Evolutionary conservation across 2,329 filamentous ascomycete genomes (phyloP).

Genomic region (Purpureocillium lavendulum): DNA sequence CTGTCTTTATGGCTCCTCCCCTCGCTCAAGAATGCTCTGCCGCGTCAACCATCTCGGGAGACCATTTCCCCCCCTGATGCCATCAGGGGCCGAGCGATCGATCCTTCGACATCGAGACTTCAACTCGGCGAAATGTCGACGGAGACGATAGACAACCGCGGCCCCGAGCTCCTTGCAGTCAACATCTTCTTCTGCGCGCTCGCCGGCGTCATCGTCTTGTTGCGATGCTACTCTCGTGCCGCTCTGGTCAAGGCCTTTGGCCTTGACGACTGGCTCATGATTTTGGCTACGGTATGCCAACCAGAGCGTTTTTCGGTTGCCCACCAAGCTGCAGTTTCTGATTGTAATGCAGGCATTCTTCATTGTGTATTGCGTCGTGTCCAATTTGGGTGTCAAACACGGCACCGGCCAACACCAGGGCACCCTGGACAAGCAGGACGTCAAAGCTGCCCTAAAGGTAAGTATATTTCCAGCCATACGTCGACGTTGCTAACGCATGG

Average conservation of each 20-base stretch:
- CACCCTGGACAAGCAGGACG: constrained; percentile 18
- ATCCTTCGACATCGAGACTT: too few species aligned
- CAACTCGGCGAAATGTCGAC: background rate
- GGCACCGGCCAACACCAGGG: constrained; percentile 30
- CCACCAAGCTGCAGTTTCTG: background rate
- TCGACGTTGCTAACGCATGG: background rate
- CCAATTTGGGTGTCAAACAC: constrained; percentile 22
- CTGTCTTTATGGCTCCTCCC: too few species aligned
- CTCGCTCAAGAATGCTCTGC: too few species aligned
- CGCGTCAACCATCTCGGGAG: too few species aligned
- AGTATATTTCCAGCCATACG: background rate
- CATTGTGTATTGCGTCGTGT: constrained; percentile 23
- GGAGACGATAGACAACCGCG: constrained; percentile 11
- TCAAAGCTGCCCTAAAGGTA: constrained; percentile 25
- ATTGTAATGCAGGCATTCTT: constrained; percentile 21
- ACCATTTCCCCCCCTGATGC: too few species aligned
- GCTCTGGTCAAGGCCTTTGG: constrained; percentile 4
- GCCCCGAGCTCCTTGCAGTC: constrained; percentile 16
- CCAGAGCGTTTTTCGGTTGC: background rate
- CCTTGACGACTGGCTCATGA: constrained; percentile 6
- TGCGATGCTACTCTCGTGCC: constrained; percentile 7
- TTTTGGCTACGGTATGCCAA: constrained; percentile 6
- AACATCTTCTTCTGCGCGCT: constrained; percentile 13
- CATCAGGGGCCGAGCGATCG: too few species aligned
- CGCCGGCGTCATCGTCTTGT: constrained; percentile 12